phyloP scores from a whole-genome alignment of 192 early-diverging fungal genomes.

The Mortierella claussenii region DNA sequence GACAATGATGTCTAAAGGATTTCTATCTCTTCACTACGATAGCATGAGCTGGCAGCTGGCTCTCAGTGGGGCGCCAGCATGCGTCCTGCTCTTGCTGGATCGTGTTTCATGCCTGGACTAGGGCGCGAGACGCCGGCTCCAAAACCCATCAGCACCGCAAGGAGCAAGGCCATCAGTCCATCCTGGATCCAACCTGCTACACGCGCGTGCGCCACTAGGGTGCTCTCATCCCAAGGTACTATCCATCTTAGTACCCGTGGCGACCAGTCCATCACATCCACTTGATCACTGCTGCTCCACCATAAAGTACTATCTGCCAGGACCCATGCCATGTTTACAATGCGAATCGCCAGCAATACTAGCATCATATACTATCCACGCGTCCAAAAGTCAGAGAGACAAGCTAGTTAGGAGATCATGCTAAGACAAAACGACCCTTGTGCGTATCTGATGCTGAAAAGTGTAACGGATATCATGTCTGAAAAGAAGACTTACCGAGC shows the following conservation, averaged over 20 bases:
- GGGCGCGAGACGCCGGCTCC: constrained; percentile 21
- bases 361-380: constrained; percentile 21
- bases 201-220: neutral
- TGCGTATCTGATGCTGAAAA: neutral
- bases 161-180: neutral
- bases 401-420: too few species aligned
- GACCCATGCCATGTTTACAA: constrained; percentile 7
- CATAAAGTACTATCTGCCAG: too few species aligned
- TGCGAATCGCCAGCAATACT: constrained; percentile 4
- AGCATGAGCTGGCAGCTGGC: too few species aligned
- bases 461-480: neutral
- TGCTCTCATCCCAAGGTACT: neutral
- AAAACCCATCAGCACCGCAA: constrained; percentile 8
- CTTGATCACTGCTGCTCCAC: neutral
- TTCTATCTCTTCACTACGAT: too few species aligned
- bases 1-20: too few species aligned
- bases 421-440: too few species aligned
- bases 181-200: constrained; percentile 29
- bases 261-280: constrained; percentile 24
- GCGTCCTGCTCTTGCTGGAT: too few species aligned
- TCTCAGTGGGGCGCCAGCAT: too few species aligned
- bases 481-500: constrained; percentile 25
- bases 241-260: neutral
- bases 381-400: too few species aligned
- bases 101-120: neutral